phyloP scores from a whole-genome alignment of 208 protist genomes.

The Crithidia thermophila region DNA sequence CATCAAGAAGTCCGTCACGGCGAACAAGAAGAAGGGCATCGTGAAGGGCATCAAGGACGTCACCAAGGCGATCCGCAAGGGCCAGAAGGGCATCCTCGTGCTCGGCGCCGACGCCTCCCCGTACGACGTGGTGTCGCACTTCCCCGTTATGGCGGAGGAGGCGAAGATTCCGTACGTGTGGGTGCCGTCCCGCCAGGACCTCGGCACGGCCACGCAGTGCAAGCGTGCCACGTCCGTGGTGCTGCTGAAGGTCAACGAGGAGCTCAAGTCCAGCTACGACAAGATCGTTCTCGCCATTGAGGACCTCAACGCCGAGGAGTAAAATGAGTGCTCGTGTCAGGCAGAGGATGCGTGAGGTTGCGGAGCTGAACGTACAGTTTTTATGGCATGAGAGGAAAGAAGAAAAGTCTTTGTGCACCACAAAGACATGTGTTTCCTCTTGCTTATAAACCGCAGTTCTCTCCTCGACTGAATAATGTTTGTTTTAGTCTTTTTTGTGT shows the following conservation, averaged over 20 bases:
- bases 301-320: constrained; percentile 81
- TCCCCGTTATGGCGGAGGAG: constrained; percentile 93
- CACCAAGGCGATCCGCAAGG: constrained; percentile 93
- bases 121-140: constrained; percentile 94
- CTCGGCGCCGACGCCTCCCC: constrained; percentile 93
- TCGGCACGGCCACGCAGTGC: constrained; percentile 93
- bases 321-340: background rate
- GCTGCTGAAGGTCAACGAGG: constrained; percentile 85
- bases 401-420: no score
- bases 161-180: constrained; percentile 94
- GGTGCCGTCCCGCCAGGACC: constrained; percentile 92
- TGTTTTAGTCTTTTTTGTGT: no score
- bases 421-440: no score
- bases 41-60: constrained; percentile 95
- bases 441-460: no score
- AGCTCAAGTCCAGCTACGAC: constrained; percentile 85
- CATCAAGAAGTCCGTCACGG: constrained; percentile 90
- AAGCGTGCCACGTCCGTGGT: constrained; percentile 94
- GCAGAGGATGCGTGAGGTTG: no score
- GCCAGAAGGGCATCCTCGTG: constrained; percentile 90
- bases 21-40: constrained; percentile 92
- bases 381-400: no score
- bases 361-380: no score
- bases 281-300: constrained; percentile 90
- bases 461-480: no score